phyloP scores from a whole-genome alignment of 2,329 filamentous ascomycete species.

The Penicillium sp. region DNA sequence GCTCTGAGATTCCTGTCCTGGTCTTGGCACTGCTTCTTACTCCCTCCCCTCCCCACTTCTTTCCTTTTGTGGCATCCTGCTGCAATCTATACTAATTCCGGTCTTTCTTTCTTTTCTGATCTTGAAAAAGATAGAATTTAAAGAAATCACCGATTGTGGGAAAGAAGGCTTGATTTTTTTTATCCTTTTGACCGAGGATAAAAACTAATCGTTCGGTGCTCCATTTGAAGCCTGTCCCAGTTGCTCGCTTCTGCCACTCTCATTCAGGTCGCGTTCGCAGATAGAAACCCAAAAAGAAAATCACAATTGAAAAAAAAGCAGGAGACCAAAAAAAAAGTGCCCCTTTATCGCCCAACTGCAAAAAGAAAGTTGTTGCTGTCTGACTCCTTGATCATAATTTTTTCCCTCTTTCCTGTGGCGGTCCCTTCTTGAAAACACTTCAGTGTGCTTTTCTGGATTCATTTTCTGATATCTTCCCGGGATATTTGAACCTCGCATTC shows the following conservation, averaged over 20 bases:
- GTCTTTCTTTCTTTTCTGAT: neutral
- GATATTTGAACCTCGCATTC: neutral
- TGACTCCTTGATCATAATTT: slow-evolving; percentile 10
- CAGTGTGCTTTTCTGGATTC: slow-evolving; percentile 37
- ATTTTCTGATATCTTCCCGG: neutral
- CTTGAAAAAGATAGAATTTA: neutral
- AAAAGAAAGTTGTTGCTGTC: slow-evolving; percentile 15
- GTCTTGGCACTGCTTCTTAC: slow-evolving; percentile 42
- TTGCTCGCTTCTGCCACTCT: slow-evolving; percentile 23
- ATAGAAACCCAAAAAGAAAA: slow-evolving; percentile 31
- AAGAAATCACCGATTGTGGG: neutral
- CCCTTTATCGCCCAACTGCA: neutral
- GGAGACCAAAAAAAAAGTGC: slow-evolving; percentile 17
- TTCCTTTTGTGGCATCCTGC: slow-evolving; percentile 11
- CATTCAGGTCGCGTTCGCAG: slow-evolving; percentile 28
- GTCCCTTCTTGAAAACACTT: slow-evolving; percentile 36
- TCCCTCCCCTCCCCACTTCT: slow-evolving; percentile 29
- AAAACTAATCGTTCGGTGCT: neutral
- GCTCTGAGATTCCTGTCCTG: slow-evolving; percentile 35
- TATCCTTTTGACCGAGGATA: neutral
- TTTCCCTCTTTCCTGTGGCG: slow-evolving; percentile 6
- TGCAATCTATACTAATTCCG: slow-evolving; percentile 2
- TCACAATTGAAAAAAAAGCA: slow-evolving; percentile 20
- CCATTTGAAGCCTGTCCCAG: slow-evolving; percentile 12
- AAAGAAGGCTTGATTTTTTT: neutral